Evolutionary conservation across 2,329 filamentous ascomycete species (phyloP), one percentile per base, ranked within the genome.

Genomic region (Calonectria montana): DNA sequence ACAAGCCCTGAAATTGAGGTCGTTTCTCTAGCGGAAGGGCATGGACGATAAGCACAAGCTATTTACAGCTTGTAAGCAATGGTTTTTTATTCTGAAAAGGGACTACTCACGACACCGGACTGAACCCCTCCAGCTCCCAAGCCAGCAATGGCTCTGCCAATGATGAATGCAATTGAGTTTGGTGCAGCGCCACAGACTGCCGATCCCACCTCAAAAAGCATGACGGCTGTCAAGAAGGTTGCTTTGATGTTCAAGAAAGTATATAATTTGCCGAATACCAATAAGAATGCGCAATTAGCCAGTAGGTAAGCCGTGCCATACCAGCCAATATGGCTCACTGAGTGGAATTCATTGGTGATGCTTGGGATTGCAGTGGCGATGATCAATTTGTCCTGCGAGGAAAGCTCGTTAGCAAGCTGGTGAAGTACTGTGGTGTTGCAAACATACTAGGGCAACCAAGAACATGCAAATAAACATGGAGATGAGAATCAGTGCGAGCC

Each of bases 231-330:
- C 2, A 89, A 79, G 73, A 86, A 90, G 2, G 82, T 83, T 70
- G 82, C 84, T 74, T 83, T 84, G 66, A 88, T 81, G 23, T 1
- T 79, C 16, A 67, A 70, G 35, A 70, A 70, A 21, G 41, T 57
- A 43, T 53, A 74, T 2, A 27, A 78, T 29, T 86, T 86, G 31
- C 84, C 84, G 71, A 80, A 84, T 43, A 78, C 76, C 7, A 82
- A 78, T 74, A 84, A 82, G 71, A 82, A 80, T 50, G 77, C 79
- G n/a, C 67, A 65, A 10, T 59, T 63, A 12, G 83, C 83, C 37
- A 87, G 76, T 72, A 87, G 85, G 74, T 84, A 88, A 18, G 86
- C 86, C 12, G 85, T 83, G 2, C 87, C 87, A 74, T 90, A 90
- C 89, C 89, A 90, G 15, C 86, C 84, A 9, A 88, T 83, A 65